phyloP scores from a whole-genome alignment of 345 rosid genomes.

The Eucalyptus polyanthemos region DNA sequence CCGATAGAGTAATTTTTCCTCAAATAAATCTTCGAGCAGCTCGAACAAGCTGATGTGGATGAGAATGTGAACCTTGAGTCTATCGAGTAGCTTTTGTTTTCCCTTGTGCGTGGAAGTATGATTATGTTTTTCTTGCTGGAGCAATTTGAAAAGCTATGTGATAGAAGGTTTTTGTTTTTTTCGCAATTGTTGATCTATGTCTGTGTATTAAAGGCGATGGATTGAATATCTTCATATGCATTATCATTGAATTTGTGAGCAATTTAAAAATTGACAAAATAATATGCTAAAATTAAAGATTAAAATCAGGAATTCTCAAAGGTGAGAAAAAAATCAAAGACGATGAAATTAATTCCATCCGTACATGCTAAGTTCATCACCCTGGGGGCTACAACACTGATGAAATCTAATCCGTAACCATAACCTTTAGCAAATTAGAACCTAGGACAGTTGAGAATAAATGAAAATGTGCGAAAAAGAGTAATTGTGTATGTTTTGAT shows the following conservation, averaged over 20 bases:
- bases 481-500: too few relatives aligned
- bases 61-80: background rate
- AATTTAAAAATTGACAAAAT: too few relatives aligned
- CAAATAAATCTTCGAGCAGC: background rate
- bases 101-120: background rate
- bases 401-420: background rate
- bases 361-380: background rate
- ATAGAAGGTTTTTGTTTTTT: background rate
- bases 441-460: background rate
- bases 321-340: background rate
- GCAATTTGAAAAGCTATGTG: background rate
- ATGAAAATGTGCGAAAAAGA: too few relatives aligned
- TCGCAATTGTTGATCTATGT: background rate
- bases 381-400: background rate
- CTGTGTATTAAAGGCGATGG: background rate
- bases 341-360: background rate
- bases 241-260: background rate
- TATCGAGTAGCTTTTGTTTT: background rate
- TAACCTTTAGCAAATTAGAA: background rate
- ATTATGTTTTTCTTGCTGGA: background rate
- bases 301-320: background rate
- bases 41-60: background rate
- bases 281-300: background rate
- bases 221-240: background rate
- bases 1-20: background rate